These are phyloP conservation scores for Oryza coarctata DNA, from an alignment of 176 grass and related monocot genomes.

Conservation along the genomic window DNA sequence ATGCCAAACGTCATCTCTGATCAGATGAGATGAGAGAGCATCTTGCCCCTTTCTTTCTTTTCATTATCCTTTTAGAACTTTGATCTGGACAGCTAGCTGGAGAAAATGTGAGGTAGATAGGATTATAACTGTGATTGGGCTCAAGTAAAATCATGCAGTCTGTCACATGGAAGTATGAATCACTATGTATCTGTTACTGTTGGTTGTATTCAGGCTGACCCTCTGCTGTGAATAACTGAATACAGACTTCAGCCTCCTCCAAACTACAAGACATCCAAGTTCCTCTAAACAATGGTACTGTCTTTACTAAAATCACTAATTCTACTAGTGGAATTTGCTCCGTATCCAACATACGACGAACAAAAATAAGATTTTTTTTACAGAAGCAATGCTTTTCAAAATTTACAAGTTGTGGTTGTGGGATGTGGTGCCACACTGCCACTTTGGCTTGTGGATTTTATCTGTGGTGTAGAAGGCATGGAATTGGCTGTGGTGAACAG, in stretches of 20 bases:
- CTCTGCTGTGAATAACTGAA: too few species aligned
- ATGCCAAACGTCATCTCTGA: slow-evolving; percentile 19
- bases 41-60: slow-evolving; percentile 19
- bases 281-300: neutral
- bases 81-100: slow-evolving; percentile 38
- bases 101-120: slow-evolving; percentile 2
- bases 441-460: slow-evolving; percentile 10
- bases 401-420: neutral
- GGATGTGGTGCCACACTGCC: slow-evolving; percentile 3
- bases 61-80: slow-evolving; percentile 31
- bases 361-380: neutral
- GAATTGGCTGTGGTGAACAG: slow-evolving; percentile 40
- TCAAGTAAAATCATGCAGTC: neutral
- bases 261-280: neutral
- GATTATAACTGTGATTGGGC: neutral
- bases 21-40: slow-evolving; percentile 31
- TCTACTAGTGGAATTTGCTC: neutral
- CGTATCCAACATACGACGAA: neutral
- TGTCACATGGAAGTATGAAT: neutral
- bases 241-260: neutral
- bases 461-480: slow-evolving; percentile 6
- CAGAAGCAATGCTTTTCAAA: neutral
- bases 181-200: neutral
- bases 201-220: neutral
- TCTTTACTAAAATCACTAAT: neutral